These are phyloP conservation scores for Fusarium kyushuense DNA, from an alignment of 2,329 filamentous ascomycete species.

Conservation along the genomic window DNA sequence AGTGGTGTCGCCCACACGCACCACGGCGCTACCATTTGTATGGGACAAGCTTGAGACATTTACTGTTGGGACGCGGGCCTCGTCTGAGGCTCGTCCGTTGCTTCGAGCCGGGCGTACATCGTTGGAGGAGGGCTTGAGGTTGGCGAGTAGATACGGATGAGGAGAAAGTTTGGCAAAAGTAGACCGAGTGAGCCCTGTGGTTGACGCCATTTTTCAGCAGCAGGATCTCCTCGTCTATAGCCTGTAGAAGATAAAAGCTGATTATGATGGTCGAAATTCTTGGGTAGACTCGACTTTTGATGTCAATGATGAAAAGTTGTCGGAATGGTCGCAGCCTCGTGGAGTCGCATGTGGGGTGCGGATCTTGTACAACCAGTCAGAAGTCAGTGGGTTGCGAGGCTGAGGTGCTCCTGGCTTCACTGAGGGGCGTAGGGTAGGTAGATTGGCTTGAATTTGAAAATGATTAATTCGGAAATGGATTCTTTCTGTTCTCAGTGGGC, in stretches of 20 bases:
- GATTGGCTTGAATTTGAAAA: not conserved
- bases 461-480: not conserved
- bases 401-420: conserved; percentile 6
- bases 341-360: conserved; percentile 12
- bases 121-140: conserved; percentile 74
- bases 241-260: not conserved
- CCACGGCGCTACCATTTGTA: conserved; percentile 88
- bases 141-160: conserved; percentile 88
- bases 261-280: not conserved
- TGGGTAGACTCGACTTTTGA: not conserved
- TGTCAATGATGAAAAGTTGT: conserved; percentile 46
- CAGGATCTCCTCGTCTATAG: not conserved
- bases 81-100: conserved; percentile 79
- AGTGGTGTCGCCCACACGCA: conserved; percentile 88
- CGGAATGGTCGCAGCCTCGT: conserved; percentile 45
- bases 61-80: conserved; percentile 78
- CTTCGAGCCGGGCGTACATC: conserved; percentile 71
- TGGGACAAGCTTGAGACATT: conserved; percentile 89
- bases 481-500: not conserved
- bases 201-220: conserved; percentile 47
- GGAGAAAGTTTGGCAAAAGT: conserved; percentile 92
- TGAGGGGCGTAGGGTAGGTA: conserved; percentile 14
- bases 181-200: conserved; percentile 65
- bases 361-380: conserved; percentile 26
- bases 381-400: conserved; percentile 28